Conservation (phyloP, 345 rosid genomes). For the Populus euphratica region DNA sequence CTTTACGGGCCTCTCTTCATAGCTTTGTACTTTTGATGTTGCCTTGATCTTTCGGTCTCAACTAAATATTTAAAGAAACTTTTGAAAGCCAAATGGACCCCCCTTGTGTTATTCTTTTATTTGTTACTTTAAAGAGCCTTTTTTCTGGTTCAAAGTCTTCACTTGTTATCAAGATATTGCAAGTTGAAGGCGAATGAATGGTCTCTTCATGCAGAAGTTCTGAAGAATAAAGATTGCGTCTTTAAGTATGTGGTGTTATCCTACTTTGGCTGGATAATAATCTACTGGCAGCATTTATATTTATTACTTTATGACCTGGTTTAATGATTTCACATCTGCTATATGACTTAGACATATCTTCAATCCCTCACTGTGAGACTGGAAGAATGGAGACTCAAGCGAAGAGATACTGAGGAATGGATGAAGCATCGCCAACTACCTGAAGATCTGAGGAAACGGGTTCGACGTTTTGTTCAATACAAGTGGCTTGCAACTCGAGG, state of each 20-base stretch:
- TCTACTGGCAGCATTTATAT: neutral
- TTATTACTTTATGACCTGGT: neutral
- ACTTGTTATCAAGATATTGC: conserved; percentile 1
- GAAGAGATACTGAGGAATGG: conserved; percentile 95
- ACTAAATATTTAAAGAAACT: neutral
- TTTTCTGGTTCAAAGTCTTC: neutral
- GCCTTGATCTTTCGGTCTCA: neutral
- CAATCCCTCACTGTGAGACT: conserved; percentile 83
- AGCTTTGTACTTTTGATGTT: neutral
- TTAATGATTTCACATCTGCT: conserved; percentile 1
- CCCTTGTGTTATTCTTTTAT: no score
- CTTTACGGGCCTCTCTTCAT: no score
- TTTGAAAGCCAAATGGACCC: no score
- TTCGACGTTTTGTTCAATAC: conserved; percentile 69
- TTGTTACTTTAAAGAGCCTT: neutral
- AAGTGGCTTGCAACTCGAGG: conserved; percentile 93
- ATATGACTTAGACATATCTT: conserved; percentile 58
- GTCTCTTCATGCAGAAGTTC: neutral
- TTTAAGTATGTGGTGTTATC: neutral
- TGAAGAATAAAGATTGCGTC: neutral
- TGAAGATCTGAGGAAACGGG: conserved; percentile 61
- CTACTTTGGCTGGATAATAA: neutral
- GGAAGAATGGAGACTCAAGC: conserved; percentile 91
- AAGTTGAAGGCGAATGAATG: neutral
- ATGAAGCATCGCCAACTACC: conserved; percentile 95